A percentile compares a stretch with the other conserved stretches of the same genome.
phyloP scores from a whole-genome alignment of 179 eudicot genomes.

The Pouteria campechiana region DNA sequence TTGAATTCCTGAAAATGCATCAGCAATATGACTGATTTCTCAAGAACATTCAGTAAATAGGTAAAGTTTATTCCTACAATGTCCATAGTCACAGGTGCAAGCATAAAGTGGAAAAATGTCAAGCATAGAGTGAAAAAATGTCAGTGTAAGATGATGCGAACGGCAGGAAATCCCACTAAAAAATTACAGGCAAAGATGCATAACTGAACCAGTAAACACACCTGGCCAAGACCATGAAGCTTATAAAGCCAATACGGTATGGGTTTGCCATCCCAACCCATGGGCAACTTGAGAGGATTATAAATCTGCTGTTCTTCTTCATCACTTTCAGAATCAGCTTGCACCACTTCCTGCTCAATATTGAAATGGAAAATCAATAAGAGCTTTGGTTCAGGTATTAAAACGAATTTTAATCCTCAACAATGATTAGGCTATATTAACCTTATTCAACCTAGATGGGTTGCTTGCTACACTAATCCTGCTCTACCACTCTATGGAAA shows the following conservation, averaged over 20 bases:
- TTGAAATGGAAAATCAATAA: slow-evolving; percentile 7
- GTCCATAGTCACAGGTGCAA: too few relatives aligned
- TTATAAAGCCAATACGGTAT: slow-evolving; percentile 98
- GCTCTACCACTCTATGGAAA: too few relatives aligned
- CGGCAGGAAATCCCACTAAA: not conserved
- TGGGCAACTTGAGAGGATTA: slow-evolving; percentile 92
- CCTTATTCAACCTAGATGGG: too few relatives aligned
- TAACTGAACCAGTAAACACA: slow-evolving; percentile 7
- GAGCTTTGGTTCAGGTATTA: too few relatives aligned
- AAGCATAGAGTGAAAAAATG: too few relatives aligned
- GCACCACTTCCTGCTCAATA: slow-evolving; percentile 61
- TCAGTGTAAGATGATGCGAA: not conserved
- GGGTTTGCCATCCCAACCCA: slow-evolving; percentile 99
- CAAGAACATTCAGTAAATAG: too few relatives aligned
- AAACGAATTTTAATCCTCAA: too few relatives aligned
- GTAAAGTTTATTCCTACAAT: too few relatives aligned
- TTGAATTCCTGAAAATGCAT: slow-evolving; percentile 68
- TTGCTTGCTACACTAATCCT: too few relatives aligned
- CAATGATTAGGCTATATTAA: too few relatives aligned
- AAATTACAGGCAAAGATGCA: not conserved
- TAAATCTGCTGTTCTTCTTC: slow-evolving; percentile 92
- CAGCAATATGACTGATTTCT: not conserved
- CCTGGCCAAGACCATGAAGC: slow-evolving; percentile 99
- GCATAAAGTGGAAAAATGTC: too few relatives aligned
- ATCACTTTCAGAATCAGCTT: slow-evolving; percentile 88